Conservation (phyloP, 495 filamentous ascomycete species). For the Xylaria scruposa region DNA sequence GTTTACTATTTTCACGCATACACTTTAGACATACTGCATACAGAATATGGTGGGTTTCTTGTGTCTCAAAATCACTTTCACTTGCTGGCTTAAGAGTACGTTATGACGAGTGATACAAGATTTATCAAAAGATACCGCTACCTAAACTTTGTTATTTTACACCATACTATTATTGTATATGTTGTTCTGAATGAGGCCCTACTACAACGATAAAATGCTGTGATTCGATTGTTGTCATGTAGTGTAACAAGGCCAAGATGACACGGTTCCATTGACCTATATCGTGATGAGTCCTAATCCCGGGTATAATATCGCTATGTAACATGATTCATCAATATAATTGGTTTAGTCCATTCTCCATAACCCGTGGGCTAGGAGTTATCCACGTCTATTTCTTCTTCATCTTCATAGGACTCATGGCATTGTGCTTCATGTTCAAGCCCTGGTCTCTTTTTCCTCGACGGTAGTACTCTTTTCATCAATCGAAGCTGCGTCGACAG, state of each 20-base stretch:
- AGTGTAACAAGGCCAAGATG: neutral
- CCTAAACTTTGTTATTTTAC: neutral
- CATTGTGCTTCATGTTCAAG: neutral
- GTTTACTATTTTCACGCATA: neutral
- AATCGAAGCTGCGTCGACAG: conserved; percentile 28
- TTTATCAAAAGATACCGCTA: neutral
- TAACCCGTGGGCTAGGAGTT: neutral
- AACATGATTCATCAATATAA: neutral
- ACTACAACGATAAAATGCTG: neutral
- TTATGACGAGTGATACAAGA: too few relatives aligned
- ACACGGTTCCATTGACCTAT: neutral
- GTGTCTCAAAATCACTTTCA: neutral
- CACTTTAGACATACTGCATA: neutral
- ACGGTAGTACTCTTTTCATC: conserved; percentile 22
- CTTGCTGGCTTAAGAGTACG: too few relatives aligned
- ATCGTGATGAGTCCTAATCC: neutral
- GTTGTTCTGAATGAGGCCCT: neutral
- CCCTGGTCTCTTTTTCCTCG: conserved; percentile 11
- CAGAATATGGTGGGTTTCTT: neutral
- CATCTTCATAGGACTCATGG: neutral
- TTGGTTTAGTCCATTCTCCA: neutral
- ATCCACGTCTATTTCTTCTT: neutral
- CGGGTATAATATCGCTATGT: conserved; percentile 6
- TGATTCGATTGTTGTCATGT: neutral
- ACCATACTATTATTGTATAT: neutral